Evolutionary conservation across 2,329 filamentous ascomycete genomes (phyloP).

Genomic region (Pseudopithomyces chartarum): DNA sequence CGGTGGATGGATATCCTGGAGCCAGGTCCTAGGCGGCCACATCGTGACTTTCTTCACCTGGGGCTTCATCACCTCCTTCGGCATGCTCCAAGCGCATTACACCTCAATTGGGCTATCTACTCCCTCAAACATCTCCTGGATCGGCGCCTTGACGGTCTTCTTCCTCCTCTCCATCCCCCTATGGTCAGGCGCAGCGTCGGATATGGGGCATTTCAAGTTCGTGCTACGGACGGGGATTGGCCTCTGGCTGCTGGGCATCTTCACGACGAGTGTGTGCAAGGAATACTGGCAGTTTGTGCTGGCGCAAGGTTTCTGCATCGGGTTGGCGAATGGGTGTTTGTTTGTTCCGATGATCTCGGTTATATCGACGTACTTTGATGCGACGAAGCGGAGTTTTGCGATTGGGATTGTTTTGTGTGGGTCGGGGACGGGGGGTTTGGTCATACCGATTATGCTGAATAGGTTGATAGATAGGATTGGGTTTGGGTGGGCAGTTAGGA

Average conservation of each 20-base stretch:
- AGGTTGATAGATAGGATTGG: slow-evolving; percentile 61
- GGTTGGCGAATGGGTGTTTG: slow-evolving; percentile 51
- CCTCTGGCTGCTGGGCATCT: slow-evolving; percentile 29
- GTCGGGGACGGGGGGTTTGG: slow-evolving; percentile 48
- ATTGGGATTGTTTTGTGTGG: slow-evolving; percentile 52
- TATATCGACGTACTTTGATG: slow-evolving; percentile 45
- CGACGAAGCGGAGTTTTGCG: slow-evolving; percentile 45
- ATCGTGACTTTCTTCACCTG: slow-evolving; percentile 50
- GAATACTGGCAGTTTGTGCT: slow-evolving; percentile 31
- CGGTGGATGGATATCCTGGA: slow-evolving; percentile 53
- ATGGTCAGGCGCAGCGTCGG: slow-evolving; percentile 32
- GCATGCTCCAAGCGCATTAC: slow-evolving; percentile 41
- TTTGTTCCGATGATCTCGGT: slow-evolving; percentile 62
- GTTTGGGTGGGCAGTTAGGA: slow-evolving; percentile 64
- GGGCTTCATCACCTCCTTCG: slow-evolving; percentile 38
- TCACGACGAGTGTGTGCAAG: slow-evolving; percentile 22
- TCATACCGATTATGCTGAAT: slow-evolving; percentile 58
- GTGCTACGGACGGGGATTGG: slow-evolving; percentile 31
- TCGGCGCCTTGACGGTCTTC: slow-evolving; percentile 40
- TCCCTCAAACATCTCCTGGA: slow-evolving; percentile 38
- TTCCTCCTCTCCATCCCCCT: slow-evolving; percentile 35
- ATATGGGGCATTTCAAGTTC: slow-evolving; percentile 33
- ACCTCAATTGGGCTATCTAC: slow-evolving; percentile 14
- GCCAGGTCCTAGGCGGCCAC: slow-evolving; percentile 47
- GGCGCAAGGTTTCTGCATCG: slow-evolving; percentile 40